Conservation (phyloP, 352 stramenopile genomes). For the Salisapilia sapeloensis region DNA sequence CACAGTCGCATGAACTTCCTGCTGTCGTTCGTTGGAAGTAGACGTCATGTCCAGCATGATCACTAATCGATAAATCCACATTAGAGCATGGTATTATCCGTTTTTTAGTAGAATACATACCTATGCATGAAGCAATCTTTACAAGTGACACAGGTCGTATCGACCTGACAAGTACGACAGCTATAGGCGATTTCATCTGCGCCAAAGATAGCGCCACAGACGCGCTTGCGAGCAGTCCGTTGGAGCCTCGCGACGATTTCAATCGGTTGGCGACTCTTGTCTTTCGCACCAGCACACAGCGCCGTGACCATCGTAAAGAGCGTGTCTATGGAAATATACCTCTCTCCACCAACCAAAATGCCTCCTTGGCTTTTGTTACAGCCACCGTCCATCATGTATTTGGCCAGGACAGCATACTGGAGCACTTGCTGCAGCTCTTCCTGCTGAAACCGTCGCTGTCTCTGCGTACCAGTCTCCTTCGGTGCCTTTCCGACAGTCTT, state of each 20-base stretch:
- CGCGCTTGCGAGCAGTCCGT: conserved; percentile 37
- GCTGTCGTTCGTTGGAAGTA: conserved; percentile 79
- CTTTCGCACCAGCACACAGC: conserved; percentile 29
- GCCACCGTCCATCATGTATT: no score
- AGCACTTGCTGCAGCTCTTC: conserved; percentile 29
- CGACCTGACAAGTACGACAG: conserved; percentile 73
- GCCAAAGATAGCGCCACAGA: conserved; percentile 73
- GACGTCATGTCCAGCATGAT: conserved; percentile 67
- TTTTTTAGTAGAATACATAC: conserved; percentile 12
- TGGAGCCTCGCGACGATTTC: conserved; percentile 52
- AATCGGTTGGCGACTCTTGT: conserved; percentile 16
- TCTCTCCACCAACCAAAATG: no score
- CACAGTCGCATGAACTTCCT: conserved; percentile 75
- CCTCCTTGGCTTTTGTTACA: no score
- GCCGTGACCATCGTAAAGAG: conserved; percentile 32
- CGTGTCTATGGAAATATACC: no score
- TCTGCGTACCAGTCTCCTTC: no score
- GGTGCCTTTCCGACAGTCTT: no score
- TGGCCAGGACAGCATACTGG: conserved; percentile 24
- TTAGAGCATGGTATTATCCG: no score
- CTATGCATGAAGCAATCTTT: conserved; percentile 76
- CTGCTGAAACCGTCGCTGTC: conserved; percentile 6
- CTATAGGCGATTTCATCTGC: conserved; percentile 80
- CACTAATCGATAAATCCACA: conserved; percentile 11
- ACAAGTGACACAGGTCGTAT: conserved; percentile 76